Evolutionary conservation across 78 protist species (phyloP).

Genomic region (slime mould (Dictyostelium discoideum)): DNA sequence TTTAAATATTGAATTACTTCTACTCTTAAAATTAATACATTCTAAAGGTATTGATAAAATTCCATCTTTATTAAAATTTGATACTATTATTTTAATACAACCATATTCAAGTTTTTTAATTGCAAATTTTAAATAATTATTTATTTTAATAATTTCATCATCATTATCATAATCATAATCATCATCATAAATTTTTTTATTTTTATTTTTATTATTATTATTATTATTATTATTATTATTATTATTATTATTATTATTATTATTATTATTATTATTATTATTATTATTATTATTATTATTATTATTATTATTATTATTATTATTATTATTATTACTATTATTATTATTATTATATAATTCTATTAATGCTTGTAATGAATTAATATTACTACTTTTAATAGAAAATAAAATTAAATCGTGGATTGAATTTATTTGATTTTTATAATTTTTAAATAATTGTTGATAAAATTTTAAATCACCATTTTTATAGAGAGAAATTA

Average conservation of each 20-base stretch:
- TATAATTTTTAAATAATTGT: neutral
- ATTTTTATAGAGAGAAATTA: too few relatives aligned
- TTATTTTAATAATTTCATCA: neutral
- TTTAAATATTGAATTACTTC: too few relatives aligned
- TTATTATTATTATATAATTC: neutral
- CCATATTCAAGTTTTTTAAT: neutral
- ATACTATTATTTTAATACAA: neutral
- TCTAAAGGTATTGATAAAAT: neutral
- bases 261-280: too few relatives aligned
- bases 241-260: too few relatives aligned
- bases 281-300: too few relatives aligned
- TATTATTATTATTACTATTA: too few relatives aligned
- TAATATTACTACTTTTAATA: neutral
- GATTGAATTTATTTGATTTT: neutral
- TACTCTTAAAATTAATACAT: neutral
- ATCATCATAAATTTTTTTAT: too few relatives aligned
- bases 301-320: too few relatives aligned
- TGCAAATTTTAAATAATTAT: neutral
- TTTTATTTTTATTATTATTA: too few relatives aligned
- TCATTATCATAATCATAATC: too few relatives aligned
- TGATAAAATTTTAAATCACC: neutral
- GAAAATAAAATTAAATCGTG: neutral
- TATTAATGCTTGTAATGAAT: neutral
- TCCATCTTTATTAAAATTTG: neutral
- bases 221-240: too few relatives aligned